Evolutionary conservation across 768 basidiomycete genomes (phyloP), one percentile per base, ranked within the genome.

Genomic region (Artomyces pyxidatus): DNA sequence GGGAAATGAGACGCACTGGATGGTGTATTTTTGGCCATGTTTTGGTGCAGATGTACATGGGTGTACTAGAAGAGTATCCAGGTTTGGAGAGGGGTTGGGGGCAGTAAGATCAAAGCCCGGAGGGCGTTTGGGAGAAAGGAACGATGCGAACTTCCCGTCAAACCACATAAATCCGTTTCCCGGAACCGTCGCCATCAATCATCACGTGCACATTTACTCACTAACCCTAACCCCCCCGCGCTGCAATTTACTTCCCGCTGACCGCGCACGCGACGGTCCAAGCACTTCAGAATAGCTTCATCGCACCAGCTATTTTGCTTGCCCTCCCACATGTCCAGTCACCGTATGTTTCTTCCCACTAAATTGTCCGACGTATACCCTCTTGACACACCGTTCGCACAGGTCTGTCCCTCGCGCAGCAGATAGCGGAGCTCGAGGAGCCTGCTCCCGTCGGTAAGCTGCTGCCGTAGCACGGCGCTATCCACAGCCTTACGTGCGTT

Each of bases 371-470:
- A 48, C 39, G 23, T 35, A 38, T 19, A 35, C 42, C 22, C 19
- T 30, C 14, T 25, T 56, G 35, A 49, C 49, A 14, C 42, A 21
- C 45, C 37, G 6, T 44, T 46, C 32, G 27, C 28, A 30, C 52
- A 74, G 73, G 75, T 25, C 63, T 84, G 29, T 80, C 85, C 3
- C 74, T 88, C 22, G 81, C 80, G 3, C 78, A 94, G 61, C 91
- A 95, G 61, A 79, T 96, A 37, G 85, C 84, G 30, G 76, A 85
- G 60, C 78, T 97, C 22, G 77, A 88, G 41, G 78, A 87, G 45
- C 68, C 81, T 19, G 75, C 81, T 10, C 86, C 86, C 42, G 66
- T 71, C 30, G 87, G 90, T 85, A 59, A 52, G 75, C n/a, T n/a
- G n/a, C n/a, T n/a, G n/a, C n/a, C n/a, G n/a, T n/a, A n/a, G n/a